Base-by-base conservation (phyloP, 106 monocot species). In the Iris macrosiphon region DNA sequence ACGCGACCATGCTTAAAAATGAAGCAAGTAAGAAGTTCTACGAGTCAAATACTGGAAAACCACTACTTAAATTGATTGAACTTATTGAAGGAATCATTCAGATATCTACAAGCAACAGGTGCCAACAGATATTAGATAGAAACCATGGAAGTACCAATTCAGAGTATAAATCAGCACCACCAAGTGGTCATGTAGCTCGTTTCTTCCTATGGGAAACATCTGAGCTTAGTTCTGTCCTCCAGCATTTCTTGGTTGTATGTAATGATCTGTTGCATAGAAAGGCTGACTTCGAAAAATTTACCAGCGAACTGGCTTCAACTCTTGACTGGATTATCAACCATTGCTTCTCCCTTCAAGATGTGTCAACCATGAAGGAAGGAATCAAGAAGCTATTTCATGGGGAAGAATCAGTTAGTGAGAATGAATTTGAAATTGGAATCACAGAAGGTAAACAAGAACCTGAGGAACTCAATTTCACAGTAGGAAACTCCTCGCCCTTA, bases 311-410 rank as follows among this genome's bases (percentile, higher is more conserved):
- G 27, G 55, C 51, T 22, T 68, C 70, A 26, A 55, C 74, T 21
- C 47, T 90, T 31, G 81, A 81, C 50, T 84, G 81, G 77, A 72
- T 84, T 31, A 47, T 72, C 22, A 72, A 68, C 40, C 76, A 78
- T 38, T 81, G 81, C 45, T 78, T 83, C 67, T 79, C 76, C 26
- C 57, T 78, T 62, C 73, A 73, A 63, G 83, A 89, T 70, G 70
- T 74, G 15, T 73, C 75, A 14, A 63, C 53, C 39, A 74, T 71
- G 73, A 64, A 61, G 41, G 86, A 81, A 35, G 33, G 40, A 7
- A 77, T 77, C 27, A 66, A 61, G 53, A 76, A 79, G 49, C 41
- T 53, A 43, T 68, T 75, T 31, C 45, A 52, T 25, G 32, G 34
- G 26, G 55, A 64, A n/a, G 52, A 46, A 43, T 62, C 58, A 35